Evolutionary conservation across 1,284 basidiomycete genomes (phyloP).

Genomic region (Acaromyces ingoldii): DNA sequence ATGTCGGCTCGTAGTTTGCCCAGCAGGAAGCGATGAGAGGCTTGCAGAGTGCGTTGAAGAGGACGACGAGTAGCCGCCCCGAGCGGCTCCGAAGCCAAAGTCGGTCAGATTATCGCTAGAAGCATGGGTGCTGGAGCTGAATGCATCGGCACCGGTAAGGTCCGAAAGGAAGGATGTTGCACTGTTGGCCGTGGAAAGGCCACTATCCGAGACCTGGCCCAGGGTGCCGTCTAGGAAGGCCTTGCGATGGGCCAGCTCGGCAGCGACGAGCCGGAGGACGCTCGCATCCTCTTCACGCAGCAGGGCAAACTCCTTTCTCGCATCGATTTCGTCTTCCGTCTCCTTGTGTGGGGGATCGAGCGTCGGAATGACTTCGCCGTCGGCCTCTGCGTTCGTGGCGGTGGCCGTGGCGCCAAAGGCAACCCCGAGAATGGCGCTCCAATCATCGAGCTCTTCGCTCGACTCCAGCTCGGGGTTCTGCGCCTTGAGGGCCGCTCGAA

Average conservation of each 20-base stretch:
- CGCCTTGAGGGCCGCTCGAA: constrained; percentile 26
- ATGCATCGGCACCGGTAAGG: too few relatives aligned
- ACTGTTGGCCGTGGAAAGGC: not conserved
- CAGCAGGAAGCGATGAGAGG: too few relatives aligned
- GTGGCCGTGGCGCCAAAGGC: not conserved
- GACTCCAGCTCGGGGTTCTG: constrained; percentile 14
- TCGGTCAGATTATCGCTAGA: too few relatives aligned
- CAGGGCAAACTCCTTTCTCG: constrained; percentile 13
- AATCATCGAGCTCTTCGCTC: constrained; percentile 21
- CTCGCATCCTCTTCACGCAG: constrained; percentile 30
- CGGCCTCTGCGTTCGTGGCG: not conserved
- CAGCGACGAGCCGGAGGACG: constrained; percentile 22
- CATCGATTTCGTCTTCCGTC: not conserved
- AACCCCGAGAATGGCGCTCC: not conserved
- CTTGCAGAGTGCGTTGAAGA: too few relatives aligned
- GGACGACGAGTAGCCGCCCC: too few relatives aligned
- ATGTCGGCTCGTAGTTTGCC: too few relatives aligned
- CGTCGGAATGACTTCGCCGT: not conserved
- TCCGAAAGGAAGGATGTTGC: not conserved
- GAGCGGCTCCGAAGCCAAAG: too few relatives aligned
- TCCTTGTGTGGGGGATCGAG: not conserved
- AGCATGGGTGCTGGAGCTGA: too few relatives aligned
- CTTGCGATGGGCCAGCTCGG: constrained; percentile 3
- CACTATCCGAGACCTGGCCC: not conserved
- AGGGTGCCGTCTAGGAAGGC: not conserved